A percentile compares a stretch with the other conserved stretches of the same genome.
Evolutionary conservation across 2,329 filamentous ascomycete genomes (phyloP).

Genomic region (Beauveria pseudobassiana): DNA sequence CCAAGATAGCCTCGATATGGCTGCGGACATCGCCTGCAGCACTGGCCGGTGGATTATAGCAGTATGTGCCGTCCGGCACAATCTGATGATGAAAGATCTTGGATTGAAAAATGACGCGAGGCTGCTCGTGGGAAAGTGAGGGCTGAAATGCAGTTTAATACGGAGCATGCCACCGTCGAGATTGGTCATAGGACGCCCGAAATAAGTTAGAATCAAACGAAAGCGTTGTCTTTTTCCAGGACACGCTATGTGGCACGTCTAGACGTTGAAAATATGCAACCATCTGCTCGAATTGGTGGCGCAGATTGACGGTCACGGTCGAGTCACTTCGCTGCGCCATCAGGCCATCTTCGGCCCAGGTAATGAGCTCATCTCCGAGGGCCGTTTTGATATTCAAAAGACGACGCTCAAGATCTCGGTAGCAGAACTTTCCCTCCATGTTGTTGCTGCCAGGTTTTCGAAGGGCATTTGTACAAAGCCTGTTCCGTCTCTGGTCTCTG

Average conservation of each 20-base stretch:
- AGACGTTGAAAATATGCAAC: constrained; percentile 65
- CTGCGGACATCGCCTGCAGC: constrained; percentile 68
- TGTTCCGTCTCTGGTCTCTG: constrained; percentile 55
- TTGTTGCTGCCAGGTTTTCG: constrained; percentile 61
- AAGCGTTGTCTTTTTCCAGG: constrained; percentile 77
- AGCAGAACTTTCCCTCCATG: constrained; percentile 86
- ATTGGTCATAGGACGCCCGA: constrained; percentile 87
- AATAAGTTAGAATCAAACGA: constrained; percentile 81
- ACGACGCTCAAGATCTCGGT: constrained; percentile 62
- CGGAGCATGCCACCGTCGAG: constrained; percentile 86
- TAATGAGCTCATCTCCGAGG: constrained; percentile 62
- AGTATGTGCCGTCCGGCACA: constrained; percentile 70
- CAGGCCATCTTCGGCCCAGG: constrained; percentile 66
- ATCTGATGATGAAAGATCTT: constrained; percentile 84
- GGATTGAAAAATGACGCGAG: constrained; percentile 73
- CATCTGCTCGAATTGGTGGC: constrained; percentile 79
- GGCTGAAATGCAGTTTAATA: constrained; percentile 72
- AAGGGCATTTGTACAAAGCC: constrained; percentile 81
- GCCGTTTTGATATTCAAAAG: constrained; percentile 60
- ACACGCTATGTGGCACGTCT: constrained; percentile 66
- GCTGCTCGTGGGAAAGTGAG: constrained; percentile 80
- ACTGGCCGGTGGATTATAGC: constrained; percentile 60
- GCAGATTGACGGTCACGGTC: constrained; percentile 72
- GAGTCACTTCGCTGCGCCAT: constrained; percentile 56
- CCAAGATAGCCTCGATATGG: constrained; percentile 78